These are phyloP conservation scores for Aureobasidium uvarum DNA, from an alignment of 2,329 filamentous ascomycete species.

Conservation along the genomic window DNA sequence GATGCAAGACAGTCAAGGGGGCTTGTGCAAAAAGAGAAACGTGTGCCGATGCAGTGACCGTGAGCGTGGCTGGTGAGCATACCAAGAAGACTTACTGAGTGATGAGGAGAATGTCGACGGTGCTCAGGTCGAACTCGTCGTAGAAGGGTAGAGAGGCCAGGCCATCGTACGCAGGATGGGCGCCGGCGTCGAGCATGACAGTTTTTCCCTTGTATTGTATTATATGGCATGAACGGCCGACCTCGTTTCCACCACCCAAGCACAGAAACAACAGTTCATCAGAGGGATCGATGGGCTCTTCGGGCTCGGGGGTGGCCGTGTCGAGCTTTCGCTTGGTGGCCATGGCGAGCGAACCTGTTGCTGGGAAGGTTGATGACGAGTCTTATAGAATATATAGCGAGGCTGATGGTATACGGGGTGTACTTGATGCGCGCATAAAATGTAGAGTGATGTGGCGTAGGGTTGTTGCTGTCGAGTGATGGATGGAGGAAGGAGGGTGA, in stretches of 20 bases:
- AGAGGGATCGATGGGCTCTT: slow-evolving; percentile 86
- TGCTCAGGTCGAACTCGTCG: slow-evolving; percentile 97
- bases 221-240: slow-evolving; percentile 95
- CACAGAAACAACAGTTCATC: slow-evolving; percentile 95
- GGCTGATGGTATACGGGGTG: not conserved
- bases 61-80: slow-evolving; percentile 7
- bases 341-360: slow-evolving; percentile 55
- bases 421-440: not conserved
- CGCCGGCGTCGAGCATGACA: slow-evolving; percentile 97
- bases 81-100: slow-evolving; percentile 81
- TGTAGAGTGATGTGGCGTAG: not conserved
- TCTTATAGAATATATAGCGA: not conserved
- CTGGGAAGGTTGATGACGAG: not conserved
- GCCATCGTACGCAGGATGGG: slow-evolving; percentile 94
- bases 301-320: slow-evolving; percentile 63
- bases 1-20: slow-evolving; percentile 4
- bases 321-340: slow-evolving; percentile 88
- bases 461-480: not conserved
- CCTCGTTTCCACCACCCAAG: slow-evolving; percentile 93
- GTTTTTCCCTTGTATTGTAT: slow-evolving; percentile 99
- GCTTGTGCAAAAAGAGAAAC: not conserved
- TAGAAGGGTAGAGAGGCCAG: slow-evolving; percentile 94
- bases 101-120: slow-evolving; percentile 93
- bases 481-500: not conserved
- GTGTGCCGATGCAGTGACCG: slow-evolving; percentile 24